Evolutionary conservation across 306 rosid genomes (phyloP).

Genomic region (Vicia faba): DNA sequence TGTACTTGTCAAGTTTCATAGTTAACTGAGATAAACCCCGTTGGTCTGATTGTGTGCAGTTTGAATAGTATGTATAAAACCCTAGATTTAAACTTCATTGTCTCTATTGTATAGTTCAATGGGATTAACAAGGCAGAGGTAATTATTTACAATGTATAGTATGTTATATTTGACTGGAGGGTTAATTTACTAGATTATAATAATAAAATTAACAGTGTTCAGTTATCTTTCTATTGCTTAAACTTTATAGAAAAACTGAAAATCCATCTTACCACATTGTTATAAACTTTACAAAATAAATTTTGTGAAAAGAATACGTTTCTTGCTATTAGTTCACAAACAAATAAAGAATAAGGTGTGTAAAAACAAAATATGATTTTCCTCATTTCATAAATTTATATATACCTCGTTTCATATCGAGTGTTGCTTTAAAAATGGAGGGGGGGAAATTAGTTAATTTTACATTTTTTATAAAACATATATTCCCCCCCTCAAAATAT

Average conservation of each 20-base stretch:
- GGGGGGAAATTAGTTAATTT: too few relatives aligned
- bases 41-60: too few relatives aligned
- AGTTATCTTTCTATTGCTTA: background rate
- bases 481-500: background rate
- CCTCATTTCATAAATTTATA: background rate
- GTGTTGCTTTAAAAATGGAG: background rate
- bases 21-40: background rate
- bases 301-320: background rate
- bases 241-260: background rate
- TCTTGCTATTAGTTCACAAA: background rate
- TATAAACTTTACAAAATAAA: background rate
- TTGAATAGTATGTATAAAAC: too few relatives aligned
- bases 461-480: background rate
- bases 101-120: background rate
- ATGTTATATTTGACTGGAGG: background rate
- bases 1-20: background rate
- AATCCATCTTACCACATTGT: background rate
- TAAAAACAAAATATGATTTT: background rate
- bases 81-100: too few relatives aligned
- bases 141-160: background rate
- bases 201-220: background rate
- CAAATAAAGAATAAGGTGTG: slow-evolving; percentile 14
- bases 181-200: background rate
- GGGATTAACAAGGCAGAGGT: background rate
- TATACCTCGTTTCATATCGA: background rate